These are phyloP conservation scores for Stemphylium lycopersici DNA, from an alignment of 2,329 filamentous ascomycete species.

Conservation along the genomic window DNA sequence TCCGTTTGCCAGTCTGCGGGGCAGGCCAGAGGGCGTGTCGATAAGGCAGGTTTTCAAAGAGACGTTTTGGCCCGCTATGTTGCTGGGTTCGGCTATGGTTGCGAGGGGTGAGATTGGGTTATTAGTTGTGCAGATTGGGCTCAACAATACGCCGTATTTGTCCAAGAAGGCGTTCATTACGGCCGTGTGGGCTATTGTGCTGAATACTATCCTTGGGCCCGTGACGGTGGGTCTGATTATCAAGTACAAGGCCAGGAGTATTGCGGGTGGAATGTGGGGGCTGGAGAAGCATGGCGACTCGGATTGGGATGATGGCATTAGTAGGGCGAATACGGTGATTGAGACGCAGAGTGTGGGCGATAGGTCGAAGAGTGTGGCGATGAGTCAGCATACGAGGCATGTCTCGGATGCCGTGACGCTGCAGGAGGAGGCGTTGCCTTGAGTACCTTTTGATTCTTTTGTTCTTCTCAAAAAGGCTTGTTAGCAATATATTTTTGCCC, in stretches of 20 bases:
- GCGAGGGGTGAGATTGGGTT: neutral
- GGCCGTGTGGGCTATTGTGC: slow-evolving; percentile 31
- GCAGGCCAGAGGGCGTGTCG: neutral
- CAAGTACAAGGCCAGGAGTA: slow-evolving; percentile 24
- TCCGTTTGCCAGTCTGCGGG: neutral
- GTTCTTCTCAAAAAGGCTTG: no score
- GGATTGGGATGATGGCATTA: neutral
- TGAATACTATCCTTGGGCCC: slow-evolving; percentile 31
- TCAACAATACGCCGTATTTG: slow-evolving; percentile 18
- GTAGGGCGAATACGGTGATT: neutral
- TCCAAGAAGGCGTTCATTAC: slow-evolving; percentile 30
- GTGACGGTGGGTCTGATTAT: slow-evolving; percentile 28
- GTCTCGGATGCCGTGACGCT: neutral
- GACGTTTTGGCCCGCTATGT: neutral
- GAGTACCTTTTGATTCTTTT: no score
- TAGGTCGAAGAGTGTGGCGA: neutral
- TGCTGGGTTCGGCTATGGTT: neutral
- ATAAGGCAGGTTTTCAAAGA: neutral
- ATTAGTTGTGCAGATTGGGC: neutral
- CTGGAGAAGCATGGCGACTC: neutral
- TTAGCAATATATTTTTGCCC: no score
- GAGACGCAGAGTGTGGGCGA: neutral
- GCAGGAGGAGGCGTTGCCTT: neutral
- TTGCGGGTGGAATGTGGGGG: neutral
- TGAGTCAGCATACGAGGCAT: neutral